Conservation (phyloP, 2,329 filamentous ascomycete species). For the Orbilia brochopaga region DNA sequence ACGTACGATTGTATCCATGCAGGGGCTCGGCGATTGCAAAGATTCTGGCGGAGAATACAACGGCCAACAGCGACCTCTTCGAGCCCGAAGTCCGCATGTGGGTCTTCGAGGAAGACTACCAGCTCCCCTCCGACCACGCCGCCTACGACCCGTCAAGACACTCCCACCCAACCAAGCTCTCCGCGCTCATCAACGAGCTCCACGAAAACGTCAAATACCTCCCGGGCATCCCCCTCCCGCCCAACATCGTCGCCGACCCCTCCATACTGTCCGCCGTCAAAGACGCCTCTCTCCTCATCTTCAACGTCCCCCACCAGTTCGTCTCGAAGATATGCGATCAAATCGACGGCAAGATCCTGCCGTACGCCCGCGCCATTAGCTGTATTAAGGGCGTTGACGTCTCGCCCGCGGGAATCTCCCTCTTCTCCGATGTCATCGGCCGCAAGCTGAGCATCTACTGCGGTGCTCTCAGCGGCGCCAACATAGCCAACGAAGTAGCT, state of each 20-base stretch:
- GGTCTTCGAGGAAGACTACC: slow-evolving; percentile 93
- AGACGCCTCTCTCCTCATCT: slow-evolving; percentile 85
- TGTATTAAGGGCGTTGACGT: slow-evolving; percentile 99
- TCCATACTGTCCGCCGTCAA: slow-evolving; percentile 79
- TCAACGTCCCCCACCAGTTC: slow-evolving; percentile 97
- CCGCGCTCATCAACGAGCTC: slow-evolving; percentile 82
- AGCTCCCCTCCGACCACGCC: slow-evolving; percentile 72
- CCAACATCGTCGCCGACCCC: slow-evolving; percentile 83
- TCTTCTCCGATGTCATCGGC: slow-evolving; percentile 95
- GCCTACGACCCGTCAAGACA: slow-evolving; percentile 70
- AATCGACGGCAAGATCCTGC: slow-evolving; percentile 84
- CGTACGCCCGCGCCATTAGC: slow-evolving; percentile 89
- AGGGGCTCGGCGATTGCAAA: slow-evolving; percentile 98
- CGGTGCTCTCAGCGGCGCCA: slow-evolving; percentile 91
- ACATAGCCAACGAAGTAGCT: slow-evolving; percentile 94
- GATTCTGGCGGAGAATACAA: slow-evolving; percentile 91
- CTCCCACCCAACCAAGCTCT: slow-evolving; percentile 81
- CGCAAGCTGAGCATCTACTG: slow-evolving; percentile 93
- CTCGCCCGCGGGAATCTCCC: slow-evolving; percentile 78
- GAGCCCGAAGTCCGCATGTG: slow-evolving; percentile 95
- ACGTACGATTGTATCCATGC: slow-evolving; percentile 28
- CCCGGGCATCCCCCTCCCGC: slow-evolving; percentile 79
- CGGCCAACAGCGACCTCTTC: slow-evolving; percentile 77
- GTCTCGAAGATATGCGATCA: slow-evolving; percentile 84
- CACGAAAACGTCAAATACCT: slow-evolving; percentile 99